Evolutionary conservation across 2,329 filamentous ascomycete genomes (phyloP).

Genomic region (Grosmannia clavigera): DNA sequence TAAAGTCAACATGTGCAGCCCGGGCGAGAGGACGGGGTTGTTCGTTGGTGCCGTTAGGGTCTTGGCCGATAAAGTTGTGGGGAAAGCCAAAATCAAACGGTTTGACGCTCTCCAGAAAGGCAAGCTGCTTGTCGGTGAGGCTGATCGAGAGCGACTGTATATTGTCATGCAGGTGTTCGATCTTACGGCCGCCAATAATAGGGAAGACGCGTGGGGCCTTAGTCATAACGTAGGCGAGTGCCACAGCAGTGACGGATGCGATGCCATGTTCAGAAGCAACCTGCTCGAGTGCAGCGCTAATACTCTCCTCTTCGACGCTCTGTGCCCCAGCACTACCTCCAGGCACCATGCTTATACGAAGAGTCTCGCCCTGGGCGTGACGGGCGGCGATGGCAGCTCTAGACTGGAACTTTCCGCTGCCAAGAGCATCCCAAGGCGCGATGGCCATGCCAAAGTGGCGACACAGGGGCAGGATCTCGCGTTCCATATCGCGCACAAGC

Average conservation of each 20-base stretch:
- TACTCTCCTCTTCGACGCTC: constrained; percentile 34
- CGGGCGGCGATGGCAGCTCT: constrained; percentile 19
- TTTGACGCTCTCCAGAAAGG: constrained; percentile 38
- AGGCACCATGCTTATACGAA: constrained; percentile 15
- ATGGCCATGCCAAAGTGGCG: constrained; percentile 36
- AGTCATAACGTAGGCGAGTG: constrained; percentile 36
- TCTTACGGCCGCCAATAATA: constrained; percentile 37
- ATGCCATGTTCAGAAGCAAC: constrained; percentile 44
- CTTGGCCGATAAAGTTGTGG: constrained; percentile 24
- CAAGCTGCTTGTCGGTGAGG: constrained; percentile 38
- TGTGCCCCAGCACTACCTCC: constrained; percentile 14
- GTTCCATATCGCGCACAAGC: constrained; percentile 20
- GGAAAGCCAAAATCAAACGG: constrained; percentile 47
- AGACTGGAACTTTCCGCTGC: constrained; percentile 37
- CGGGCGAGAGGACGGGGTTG: neutral
- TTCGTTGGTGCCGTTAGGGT: constrained; percentile 8
- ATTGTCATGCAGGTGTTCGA: constrained; percentile 40
- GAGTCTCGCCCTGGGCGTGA: constrained; percentile 23
- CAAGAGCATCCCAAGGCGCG: constrained; percentile 47
- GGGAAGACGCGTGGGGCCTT: constrained; percentile 42
- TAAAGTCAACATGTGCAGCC: neutral
- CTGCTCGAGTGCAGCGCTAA: constrained; percentile 46
- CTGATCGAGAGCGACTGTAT: constrained; percentile 39
- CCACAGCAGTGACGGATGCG: constrained; percentile 45
- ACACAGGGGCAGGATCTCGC: constrained; percentile 31